A percentile compares a stretch with the other conserved stretches of the same genome.
Evolutionary conservation across 2,329 filamentous ascomycete species (phyloP).

Genomic region (Cercospora sp.): DNA sequence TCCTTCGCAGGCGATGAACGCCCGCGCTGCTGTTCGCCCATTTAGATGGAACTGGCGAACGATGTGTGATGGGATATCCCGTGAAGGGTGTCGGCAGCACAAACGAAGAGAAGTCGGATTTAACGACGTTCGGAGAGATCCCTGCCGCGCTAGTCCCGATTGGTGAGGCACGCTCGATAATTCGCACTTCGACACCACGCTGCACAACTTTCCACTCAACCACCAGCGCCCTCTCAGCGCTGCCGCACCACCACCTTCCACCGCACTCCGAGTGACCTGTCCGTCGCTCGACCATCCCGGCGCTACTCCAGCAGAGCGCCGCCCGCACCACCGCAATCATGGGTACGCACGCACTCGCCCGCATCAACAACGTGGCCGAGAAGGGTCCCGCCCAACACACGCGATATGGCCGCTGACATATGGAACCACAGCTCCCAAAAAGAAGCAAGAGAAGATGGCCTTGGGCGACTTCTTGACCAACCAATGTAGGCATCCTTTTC

Average conservation of each 20-base stretch:
- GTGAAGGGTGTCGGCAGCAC: not conserved
- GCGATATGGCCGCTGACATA: constrained; percentile 28
- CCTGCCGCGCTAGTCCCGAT: not conserved
- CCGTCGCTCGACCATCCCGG: constrained; percentile 2
- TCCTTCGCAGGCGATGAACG: constrained; percentile 21
- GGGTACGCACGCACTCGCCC: constrained; percentile 42
- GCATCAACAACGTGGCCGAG: not conserved
- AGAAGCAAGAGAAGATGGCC: constrained; percentile 94
- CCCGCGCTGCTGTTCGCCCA: constrained; percentile 14
- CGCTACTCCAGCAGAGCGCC: constrained; percentile 23
- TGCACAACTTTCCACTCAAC: constrained; percentile 1
- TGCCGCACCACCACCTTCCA: constrained; percentile 8
- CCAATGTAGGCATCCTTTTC: constrained; percentile 61
- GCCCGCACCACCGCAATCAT: constrained; percentile 58
- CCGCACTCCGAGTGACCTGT: constrained; percentile 8
- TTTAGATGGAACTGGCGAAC: not conserved
- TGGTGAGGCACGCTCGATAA: constrained; percentile 1
- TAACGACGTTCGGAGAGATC: not conserved
- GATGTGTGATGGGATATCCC: not conserved
- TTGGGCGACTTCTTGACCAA: constrained; percentile 94
- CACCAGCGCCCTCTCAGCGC: constrained; percentile 19
- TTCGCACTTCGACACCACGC: constrained; percentile 3
- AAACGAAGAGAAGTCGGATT: not conserved
- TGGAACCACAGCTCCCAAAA: constrained; percentile 60
- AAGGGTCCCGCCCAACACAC: constrained; percentile 1